phyloP scores from a whole-genome alignment of 371 early-diverging fungal genomes.

The Actinomortierella wolfii region DNA sequence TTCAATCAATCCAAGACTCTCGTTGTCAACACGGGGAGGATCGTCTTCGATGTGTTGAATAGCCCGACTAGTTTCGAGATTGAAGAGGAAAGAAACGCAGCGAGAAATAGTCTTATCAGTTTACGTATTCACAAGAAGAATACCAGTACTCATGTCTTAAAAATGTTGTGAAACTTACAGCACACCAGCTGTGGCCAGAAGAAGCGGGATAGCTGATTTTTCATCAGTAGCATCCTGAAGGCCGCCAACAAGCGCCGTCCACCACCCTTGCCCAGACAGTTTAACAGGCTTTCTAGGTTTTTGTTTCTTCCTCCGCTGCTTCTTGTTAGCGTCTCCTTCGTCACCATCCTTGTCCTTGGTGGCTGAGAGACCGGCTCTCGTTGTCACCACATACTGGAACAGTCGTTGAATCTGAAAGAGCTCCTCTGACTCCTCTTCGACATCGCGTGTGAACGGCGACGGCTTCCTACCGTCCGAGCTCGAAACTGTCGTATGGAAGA shows the following conservation, averaged over 20 bases:
- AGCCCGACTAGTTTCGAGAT: slow-evolving; percentile 18
- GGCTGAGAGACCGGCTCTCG: slow-evolving; percentile 21
- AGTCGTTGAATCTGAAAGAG: slow-evolving; percentile 37
- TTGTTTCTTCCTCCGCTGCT: slow-evolving; percentile 19
- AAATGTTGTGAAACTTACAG: slow-evolving; percentile 20
- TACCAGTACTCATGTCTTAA: too few relatives aligned
- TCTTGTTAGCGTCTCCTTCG: slow-evolving; percentile 12
- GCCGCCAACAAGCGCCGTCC: slow-evolving; percentile 28
- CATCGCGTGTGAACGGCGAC: too few relatives aligned
- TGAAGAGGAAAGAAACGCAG: neutral
- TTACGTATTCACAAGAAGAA: too few relatives aligned
- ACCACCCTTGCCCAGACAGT: slow-evolving; percentile 25
- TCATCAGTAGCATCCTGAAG: slow-evolving; percentile 21
- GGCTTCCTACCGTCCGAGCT: too few relatives aligned
- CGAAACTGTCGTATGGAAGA: neutral
- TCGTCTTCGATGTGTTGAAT: slow-evolving; percentile 43
- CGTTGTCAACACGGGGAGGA: slow-evolving; percentile 28
- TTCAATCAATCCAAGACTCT: slow-evolving; percentile 35
- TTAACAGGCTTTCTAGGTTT: slow-evolving; percentile 22
- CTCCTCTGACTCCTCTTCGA: slow-evolving; percentile 14
- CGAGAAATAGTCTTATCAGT: too few relatives aligned
- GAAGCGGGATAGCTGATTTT: slow-evolving; percentile 11
- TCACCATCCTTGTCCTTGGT: slow-evolving; percentile 19
- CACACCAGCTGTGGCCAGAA: slow-evolving; percentile 34
- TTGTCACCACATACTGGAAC: slow-evolving; percentile 42